Percentiles rank a stretch among this genome's conserved stretches.
Evolutionary conservation across 2,329 filamentous ascomycete species (phyloP).

Genomic region (Colletotrichum zoysiae): DNA sequence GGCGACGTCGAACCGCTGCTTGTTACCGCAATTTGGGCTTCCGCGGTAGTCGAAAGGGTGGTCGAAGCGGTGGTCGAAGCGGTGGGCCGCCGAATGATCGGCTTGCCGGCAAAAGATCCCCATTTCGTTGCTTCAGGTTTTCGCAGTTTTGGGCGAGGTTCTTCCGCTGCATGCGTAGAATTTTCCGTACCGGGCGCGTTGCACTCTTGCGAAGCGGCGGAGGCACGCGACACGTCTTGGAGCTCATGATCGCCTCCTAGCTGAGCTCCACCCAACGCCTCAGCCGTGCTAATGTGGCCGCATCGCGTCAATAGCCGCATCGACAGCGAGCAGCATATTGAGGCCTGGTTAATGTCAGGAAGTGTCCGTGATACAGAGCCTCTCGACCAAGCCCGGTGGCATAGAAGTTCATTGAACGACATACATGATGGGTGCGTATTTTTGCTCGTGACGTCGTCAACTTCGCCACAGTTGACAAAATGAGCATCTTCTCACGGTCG

Average conservation of each 20-base stretch:
- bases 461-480: neutral
- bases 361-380: neutral
- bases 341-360: neutral
- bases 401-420: neutral
- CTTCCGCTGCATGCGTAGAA: neutral
- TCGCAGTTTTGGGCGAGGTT: neutral
- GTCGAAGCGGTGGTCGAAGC: neutral
- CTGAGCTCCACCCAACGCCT: neutral
- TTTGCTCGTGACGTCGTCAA: neutral
- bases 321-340: neutral
- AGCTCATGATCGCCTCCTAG: neutral
- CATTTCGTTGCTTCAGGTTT: neutral
- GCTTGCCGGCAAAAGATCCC: neutral
- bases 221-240: neutral
- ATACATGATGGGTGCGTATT: slow-evolving; percentile 2
- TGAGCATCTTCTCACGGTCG: neutral
- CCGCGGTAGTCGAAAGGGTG: neutral
- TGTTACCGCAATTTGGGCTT: neutral
- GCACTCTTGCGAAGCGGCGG: neutral
- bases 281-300: neutral
- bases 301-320: neutral
- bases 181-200: neutral
- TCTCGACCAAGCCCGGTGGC: neutral
- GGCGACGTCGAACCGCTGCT: neutral
- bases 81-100: neutral